Percentiles rank a stretch among this genome's conserved stretches.
Conservation (phyloP, 768 basidiomycete genomes). For the Agaricus subrufescens region DNA sequence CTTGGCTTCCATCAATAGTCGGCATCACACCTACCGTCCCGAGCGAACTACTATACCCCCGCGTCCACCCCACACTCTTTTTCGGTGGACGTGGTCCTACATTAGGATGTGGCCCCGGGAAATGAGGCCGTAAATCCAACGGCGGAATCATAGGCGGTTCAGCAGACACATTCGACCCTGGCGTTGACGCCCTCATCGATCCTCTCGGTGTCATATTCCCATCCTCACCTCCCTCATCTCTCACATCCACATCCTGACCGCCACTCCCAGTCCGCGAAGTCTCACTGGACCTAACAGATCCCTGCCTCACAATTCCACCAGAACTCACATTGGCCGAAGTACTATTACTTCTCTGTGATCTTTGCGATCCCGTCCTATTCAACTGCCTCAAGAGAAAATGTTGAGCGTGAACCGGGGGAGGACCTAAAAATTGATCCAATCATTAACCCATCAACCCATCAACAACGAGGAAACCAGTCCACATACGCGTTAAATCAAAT, state of each 20-base stretch:
- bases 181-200: not conserved
- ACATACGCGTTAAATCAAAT: constrained; percentile 43
- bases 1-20: constrained; percentile 35
- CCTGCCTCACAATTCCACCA: constrained; percentile 13
- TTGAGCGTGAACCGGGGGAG: constrained; percentile 40
- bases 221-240: not conserved
- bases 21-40: constrained; percentile 27
- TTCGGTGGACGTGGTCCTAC: constrained; percentile 18
- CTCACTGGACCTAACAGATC: not conserved
- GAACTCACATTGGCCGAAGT: constrained; percentile 35
- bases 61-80: constrained; percentile 1
- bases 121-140: constrained; percentile 52
- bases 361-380: constrained; percentile 62
- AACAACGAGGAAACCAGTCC: not conserved
- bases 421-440: constrained; percentile 26
- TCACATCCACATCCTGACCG: not conserved
- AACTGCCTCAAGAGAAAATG: constrained; percentile 62
- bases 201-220: not conserved
- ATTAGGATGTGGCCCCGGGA: constrained; percentile 36
- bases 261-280: not conserved
- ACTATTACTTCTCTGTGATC: constrained; percentile 46
- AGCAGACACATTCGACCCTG: not conserved
- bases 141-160: constrained; percentile 50
- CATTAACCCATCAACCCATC: not conserved
- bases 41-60: constrained; percentile 10